Base-by-base conservation (phyloP, 495 filamentous ascomycete species). In the Cercophora samala region DNA sequence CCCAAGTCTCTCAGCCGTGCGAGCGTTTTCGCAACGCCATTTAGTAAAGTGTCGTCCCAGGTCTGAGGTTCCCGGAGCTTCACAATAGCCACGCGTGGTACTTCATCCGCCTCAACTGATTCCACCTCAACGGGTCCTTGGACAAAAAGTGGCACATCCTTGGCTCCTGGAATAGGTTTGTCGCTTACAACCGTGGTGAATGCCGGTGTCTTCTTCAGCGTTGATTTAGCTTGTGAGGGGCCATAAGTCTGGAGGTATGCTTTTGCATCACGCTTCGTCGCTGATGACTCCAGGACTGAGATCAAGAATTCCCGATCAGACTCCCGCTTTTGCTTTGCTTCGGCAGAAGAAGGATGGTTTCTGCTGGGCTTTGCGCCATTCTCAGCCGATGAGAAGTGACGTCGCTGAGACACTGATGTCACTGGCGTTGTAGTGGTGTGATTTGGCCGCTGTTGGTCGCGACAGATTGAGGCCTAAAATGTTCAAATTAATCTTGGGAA, bases 201-300 rank as follows among this genome's bases (percentile, higher is more conserved):
- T 15, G 71, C 54, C 3, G 65, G 60, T 19, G 66, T 24, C 29
- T 66, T 67, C 46, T 66, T 63, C 11, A 59, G 64, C n/a, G 22
- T 54, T 1, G 24, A 17, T 3, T 21, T 29, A 23, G 32, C 24
- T 51, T 25, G 60, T 2, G 64, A 63, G 58, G 84, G 83, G 54
- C 87, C 87, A 76, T 95, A 92, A 42, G 89, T 91, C 64, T 92
- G 87, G 9, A 97, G 81, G 72, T 97, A 97, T 9, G 90, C 87
- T 76, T 89, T 92, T 56, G 93, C 94, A 77, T 97, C 93, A 63
- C 93, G 88, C 76, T 91, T 94, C 1, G 94, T 97, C 1, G 93
- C 88, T 4, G 92, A 90, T 15, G 93, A 91, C 70, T 86, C 89
- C 22, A 97, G 81, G 6, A 97, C 83, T 26, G 91, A 93, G 11